phyloP scores from a whole-genome alignment of 371 early-diverging fungal species.

The Actinomortierella wolfii region DNA sequence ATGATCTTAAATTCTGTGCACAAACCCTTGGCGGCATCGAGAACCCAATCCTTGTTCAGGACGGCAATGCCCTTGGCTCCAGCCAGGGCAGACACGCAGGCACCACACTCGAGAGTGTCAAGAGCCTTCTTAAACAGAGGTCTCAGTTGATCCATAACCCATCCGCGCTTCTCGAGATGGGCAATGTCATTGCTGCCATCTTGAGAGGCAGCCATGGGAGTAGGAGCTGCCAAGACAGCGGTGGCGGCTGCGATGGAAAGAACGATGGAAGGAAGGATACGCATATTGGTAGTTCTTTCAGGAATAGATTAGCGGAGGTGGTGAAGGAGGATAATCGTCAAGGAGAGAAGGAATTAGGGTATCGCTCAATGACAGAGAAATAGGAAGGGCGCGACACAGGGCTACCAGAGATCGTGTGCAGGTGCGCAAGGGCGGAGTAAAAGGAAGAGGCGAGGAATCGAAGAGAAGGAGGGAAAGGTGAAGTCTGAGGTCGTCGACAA shows the following conservation, averaged over 20 bases:
- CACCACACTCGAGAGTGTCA: slow-evolving; percentile 39
- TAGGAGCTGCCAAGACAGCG: slow-evolving; percentile 33
- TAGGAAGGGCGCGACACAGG: too few relatives aligned
- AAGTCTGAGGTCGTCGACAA: slow-evolving; percentile 33
- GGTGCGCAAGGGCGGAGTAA: background rate
- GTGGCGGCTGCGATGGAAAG: slow-evolving; percentile 35
- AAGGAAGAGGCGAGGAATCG: background rate
- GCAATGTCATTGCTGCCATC: background rate
- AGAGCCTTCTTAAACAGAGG: slow-evolving; percentile 34
- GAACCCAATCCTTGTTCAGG: slow-evolving; percentile 43
- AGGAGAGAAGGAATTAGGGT: too few relatives aligned
- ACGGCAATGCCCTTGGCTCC: slow-evolving; percentile 34
- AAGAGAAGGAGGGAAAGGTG: background rate
- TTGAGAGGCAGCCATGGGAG: background rate
- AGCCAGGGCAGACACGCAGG: slow-evolving; percentile 42
- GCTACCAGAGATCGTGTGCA: background rate
- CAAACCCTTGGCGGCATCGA: slow-evolving; percentile 31
- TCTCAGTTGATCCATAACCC: slow-evolving; percentile 27
- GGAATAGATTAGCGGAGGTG: too few relatives aligned
- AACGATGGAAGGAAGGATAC: slow-evolving; percentile 34
- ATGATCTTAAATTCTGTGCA: slow-evolving; percentile 26
- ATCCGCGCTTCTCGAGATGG: slow-evolving; percentile 40
- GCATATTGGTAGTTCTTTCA: slow-evolving; percentile 11
- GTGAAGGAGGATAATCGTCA: too few relatives aligned
- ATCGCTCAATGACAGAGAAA: too few relatives aligned